These are phyloP conservation scores for Rutidosis leptorrhynchoides DNA, from an alignment of 129 eudicot species.

Conservation along the genomic window DNA sequence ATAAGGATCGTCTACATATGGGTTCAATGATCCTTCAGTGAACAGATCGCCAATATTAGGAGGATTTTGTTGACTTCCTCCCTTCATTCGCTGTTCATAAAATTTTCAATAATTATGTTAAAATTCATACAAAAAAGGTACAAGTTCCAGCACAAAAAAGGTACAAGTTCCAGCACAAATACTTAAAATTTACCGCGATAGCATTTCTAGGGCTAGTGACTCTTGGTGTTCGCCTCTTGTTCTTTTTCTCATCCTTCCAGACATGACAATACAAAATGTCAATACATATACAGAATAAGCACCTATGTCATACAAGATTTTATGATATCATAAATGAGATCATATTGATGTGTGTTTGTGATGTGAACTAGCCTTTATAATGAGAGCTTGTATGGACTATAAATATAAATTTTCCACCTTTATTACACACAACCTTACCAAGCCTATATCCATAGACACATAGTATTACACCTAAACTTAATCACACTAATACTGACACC, in stretches of 20 bases:
- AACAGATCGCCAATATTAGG: conserved; percentile 80
- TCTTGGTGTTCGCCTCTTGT: conserved; percentile 57
- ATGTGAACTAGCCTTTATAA: too few relatives aligned
- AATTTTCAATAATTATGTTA: not conserved
- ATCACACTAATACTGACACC: too few relatives aligned
- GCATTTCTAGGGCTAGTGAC: conserved; percentile 57
- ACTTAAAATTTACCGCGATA: conserved; percentile 46
- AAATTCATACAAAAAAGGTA: not conserved
- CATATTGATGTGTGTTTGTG: too few relatives aligned
- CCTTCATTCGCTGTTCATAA: conserved; percentile 48
- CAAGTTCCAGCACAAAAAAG: not conserved
- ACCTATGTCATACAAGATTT: conserved; percentile 11
- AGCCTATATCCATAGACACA: too few relatives aligned
- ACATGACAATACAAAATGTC: conserved; percentile 17
- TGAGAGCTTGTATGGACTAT: too few relatives aligned
- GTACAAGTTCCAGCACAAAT: not conserved
- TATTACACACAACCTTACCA: too few relatives aligned
- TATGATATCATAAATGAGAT: too few relatives aligned
- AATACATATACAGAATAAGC: conserved; percentile 17
- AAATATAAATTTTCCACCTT: too few relatives aligned
- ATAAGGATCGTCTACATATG: conserved; percentile 92
- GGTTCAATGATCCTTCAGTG: conserved; percentile 92
- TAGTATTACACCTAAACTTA: too few relatives aligned
- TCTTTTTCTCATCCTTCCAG: conserved; percentile 68
- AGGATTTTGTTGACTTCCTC: conserved; percentile 45